A percentile compares a stretch with the other conserved stretches of the same genome.
These are phyloP conservation scores for Beauveria scarabaeidicola DNA, from an alignment of 2,329 filamentous ascomycete species.

Conservation along the genomic window DNA sequence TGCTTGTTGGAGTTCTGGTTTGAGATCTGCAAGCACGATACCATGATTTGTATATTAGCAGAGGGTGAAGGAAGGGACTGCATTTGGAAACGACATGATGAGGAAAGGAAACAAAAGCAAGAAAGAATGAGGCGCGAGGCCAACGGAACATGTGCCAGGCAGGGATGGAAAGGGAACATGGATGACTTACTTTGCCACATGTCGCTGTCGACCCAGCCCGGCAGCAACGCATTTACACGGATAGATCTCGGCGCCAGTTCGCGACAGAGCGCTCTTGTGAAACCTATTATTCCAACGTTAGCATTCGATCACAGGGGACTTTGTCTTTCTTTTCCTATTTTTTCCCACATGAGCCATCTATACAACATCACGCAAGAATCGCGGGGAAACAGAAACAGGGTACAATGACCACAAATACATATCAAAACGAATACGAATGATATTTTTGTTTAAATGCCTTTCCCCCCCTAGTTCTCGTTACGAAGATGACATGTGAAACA, in stretches of 20 bases:
- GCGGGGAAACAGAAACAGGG: not conserved
- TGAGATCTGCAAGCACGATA: constrained; percentile 24
- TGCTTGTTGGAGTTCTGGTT: constrained; percentile 27
- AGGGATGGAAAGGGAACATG: constrained; percentile 11
- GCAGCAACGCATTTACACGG: constrained; percentile 71
- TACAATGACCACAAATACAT: not conserved
- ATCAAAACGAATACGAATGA: constrained; percentile 1
- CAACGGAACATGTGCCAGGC: not conserved
- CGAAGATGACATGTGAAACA: constrained; percentile 6
- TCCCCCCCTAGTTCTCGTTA: not conserved
- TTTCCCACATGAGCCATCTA: not conserved
- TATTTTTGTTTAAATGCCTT: not conserved
- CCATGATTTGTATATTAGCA: constrained; percentile 31
- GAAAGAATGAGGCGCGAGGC: not conserved
- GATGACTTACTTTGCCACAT: constrained; percentile 62
- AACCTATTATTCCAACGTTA: constrained; percentile 35
- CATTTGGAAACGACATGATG: not conserved
- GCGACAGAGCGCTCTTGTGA: constrained; percentile 58
- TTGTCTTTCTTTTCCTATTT: not conserved
- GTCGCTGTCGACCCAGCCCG: constrained; percentile 72
- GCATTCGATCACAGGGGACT: not conserved
- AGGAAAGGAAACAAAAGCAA: not conserved
- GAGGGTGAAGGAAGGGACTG: not conserved
- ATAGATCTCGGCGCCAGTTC: constrained; percentile 55
- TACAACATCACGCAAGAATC: not conserved